A percentile compares a stretch with the other conserved stretches of the same genome.
phyloP scores from a whole-genome alignment of 805 yeast genomes.

The Yarrowia bubula region DNA sequence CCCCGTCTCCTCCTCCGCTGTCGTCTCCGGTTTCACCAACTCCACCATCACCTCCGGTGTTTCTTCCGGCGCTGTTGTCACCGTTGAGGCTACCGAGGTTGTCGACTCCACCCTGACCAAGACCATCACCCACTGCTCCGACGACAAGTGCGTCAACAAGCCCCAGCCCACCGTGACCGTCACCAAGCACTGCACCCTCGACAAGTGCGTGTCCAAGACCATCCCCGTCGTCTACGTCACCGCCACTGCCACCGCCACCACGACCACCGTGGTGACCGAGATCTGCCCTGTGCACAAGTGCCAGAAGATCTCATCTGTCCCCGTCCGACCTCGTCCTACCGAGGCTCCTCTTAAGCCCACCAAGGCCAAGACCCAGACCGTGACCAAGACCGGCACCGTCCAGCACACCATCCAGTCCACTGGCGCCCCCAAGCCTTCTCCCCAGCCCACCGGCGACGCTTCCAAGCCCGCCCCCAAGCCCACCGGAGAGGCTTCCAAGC shows the following conservation, averaged over 20 bases:
- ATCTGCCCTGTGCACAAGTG: conserved; percentile 5
- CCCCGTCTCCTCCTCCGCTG: not conserved
- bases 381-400: not conserved
- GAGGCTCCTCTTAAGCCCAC: conserved; percentile 13
- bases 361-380: not conserved
- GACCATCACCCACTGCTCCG: conserved; percentile 21
- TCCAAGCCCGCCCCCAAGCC: not conserved
- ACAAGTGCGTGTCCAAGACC: not conserved
- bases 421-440: not conserved
- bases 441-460: not conserved
- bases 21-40: not conserved
- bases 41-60: conserved; percentile 7
- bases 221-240: not conserved
- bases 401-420: no score
- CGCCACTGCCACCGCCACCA: not conserved
- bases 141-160: conserved; percentile 4
- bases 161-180: conserved; percentile 18
- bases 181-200: not conserved
- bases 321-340: not conserved
- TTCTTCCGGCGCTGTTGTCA: not conserved
- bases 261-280: conserved; percentile 5
- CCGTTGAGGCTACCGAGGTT: not conserved
- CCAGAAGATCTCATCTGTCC: not conserved
- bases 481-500: not conserved
- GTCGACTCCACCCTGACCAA: conserved; percentile 18